These are phyloP conservation scores for Penicillium sp. DNA, from an alignment of 2,329 filamentous ascomycete species.

Conservation along the genomic window DNA sequence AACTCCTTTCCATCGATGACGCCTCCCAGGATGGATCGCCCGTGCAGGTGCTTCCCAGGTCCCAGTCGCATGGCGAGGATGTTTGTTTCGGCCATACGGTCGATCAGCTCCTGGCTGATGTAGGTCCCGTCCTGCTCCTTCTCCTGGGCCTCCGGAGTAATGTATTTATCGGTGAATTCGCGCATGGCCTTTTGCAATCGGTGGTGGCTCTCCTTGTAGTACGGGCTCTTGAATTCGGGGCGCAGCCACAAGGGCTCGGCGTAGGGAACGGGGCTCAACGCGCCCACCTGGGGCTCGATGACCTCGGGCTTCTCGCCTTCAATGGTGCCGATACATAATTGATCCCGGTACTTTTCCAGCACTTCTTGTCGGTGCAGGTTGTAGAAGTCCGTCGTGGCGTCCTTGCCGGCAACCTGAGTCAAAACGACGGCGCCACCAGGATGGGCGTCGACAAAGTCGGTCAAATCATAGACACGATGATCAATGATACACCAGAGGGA, in stretches of 20 bases:
- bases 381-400: slow-evolving; percentile 80
- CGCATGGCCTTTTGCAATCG: slow-evolving; percentile 63
- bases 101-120: slow-evolving; percentile 65
- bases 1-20: slow-evolving; percentile 72
- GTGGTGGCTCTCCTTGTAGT: slow-evolving; percentile 70
- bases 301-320: slow-evolving; percentile 69
- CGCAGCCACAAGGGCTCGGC: slow-evolving; percentile 79
- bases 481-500: slow-evolving; percentile 81
- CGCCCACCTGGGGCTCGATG: slow-evolving; percentile 62
- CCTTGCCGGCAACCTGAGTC: slow-evolving; percentile 70
- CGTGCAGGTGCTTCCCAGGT: slow-evolving; percentile 74
- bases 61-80: slow-evolving; percentile 77
- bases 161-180: slow-evolving; percentile 64
- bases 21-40: slow-evolving; percentile 61
- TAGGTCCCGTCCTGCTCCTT: slow-evolving; percentile 68
- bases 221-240: slow-evolving; percentile 69
- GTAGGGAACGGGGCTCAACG: slow-evolving; percentile 72
- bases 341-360: slow-evolving; percentile 66
- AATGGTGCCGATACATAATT: slow-evolving; percentile 69
- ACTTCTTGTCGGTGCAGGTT: slow-evolving; percentile 89
- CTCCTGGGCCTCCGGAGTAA: slow-evolving; percentile 68
- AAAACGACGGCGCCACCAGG: slow-evolving; percentile 77
- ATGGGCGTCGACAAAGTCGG: slow-evolving; percentile 78
- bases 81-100: slow-evolving; percentile 68
- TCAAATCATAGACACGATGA: slow-evolving; percentile 78